Evolutionary conservation across 1,139 yeast genomes (phyloP).

Genomic region (Pichia sp.): DNA sequence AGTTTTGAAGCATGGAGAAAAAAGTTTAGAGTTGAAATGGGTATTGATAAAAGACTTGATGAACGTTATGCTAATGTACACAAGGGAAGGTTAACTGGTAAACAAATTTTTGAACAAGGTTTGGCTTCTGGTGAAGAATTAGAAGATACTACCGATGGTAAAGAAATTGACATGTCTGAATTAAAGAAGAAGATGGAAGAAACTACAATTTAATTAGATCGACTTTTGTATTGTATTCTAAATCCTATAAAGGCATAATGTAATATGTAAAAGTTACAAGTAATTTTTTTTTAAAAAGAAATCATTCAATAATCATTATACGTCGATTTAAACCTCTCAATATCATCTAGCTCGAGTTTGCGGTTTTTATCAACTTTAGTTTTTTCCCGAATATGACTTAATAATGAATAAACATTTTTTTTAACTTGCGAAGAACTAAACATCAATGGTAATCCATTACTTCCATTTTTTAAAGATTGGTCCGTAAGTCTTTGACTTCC

Average conservation of each 20-base stretch:
- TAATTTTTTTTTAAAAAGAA: too few species aligned
- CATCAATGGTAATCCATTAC: constrained; percentile 7
- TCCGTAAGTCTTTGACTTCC: neutral
- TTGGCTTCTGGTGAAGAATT: constrained; percentile 45
- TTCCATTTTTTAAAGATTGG: constrained; percentile 2
- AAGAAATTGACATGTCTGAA: constrained; percentile 21
- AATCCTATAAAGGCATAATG: too few species aligned
- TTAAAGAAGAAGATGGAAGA: constrained; percentile 18
- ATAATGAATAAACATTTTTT: neutral
- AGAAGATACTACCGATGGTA: constrained; percentile 33
- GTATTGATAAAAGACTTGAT: constrained; percentile 44
- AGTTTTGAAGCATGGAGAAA: constrained; percentile 66
- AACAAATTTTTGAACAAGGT: constrained; percentile 85
- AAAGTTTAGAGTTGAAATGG: constrained; percentile 69
- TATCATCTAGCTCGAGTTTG: neutral
- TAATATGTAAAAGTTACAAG: too few species aligned
- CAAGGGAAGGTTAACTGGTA: constrained; percentile 75
- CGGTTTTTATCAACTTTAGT: too few species aligned
- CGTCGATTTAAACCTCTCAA: constrained; percentile 1
- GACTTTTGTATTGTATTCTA: neutral
- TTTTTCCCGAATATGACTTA: neutral
- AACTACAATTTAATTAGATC: constrained; percentile 9
- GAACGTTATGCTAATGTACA: constrained; percentile 53
- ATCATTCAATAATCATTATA: constrained; percentile 9
- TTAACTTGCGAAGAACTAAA: neutral